phyloP scores from a whole-genome alignment of 2,329 filamentous ascomycete genomes.

The Orbilia brochopaga region DNA sequence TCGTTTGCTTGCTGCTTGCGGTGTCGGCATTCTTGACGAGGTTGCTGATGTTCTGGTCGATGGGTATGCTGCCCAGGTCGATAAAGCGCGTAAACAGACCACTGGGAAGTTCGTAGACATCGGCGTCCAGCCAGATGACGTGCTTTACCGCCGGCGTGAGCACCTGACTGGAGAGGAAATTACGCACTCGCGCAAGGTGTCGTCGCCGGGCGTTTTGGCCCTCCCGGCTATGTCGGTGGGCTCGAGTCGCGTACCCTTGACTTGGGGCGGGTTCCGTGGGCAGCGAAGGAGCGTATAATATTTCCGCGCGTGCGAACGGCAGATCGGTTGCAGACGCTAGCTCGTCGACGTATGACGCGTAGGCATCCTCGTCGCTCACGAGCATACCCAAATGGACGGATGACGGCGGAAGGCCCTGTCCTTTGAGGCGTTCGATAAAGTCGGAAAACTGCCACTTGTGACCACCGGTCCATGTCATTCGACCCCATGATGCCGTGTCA shows the following conservation, averaged over 20 bases:
- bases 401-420: slow-evolving; percentile 7
- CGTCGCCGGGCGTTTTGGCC: slow-evolving; percentile 8
- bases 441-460: slow-evolving; percentile 14
- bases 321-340: slow-evolving; percentile 15
- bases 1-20: neutral
- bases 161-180: slow-evolving; percentile 26
- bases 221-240: neutral
- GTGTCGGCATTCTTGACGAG: slow-evolving; percentile 15
- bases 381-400: slow-evolving; percentile 19
- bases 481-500: slow-evolving; percentile 31
- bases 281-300: slow-evolving; percentile 17
- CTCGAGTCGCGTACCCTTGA: neutral
- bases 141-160: slow-evolving; percentile 51
- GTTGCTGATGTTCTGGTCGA: slow-evolving; percentile 49
- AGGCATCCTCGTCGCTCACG: slow-evolving; percentile 11
- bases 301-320: slow-evolving; percentile 27
- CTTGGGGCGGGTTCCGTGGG: neutral
- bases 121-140: slow-evolving; percentile 58
- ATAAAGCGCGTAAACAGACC: slow-evolving; percentile 56
- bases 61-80: slow-evolving; percentile 53
- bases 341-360: slow-evolving; percentile 9
- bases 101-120: slow-evolving; percentile 57
- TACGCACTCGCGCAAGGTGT: slow-evolving; percentile 22
- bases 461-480: neutral
- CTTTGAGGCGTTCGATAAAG: slow-evolving; percentile 18